Percentiles rank a stretch among this genome's conserved stretches.
phyloP scores from a whole-genome alignment of 352 stramenopile genomes.

The Globisporangium viniferum region DNA sequence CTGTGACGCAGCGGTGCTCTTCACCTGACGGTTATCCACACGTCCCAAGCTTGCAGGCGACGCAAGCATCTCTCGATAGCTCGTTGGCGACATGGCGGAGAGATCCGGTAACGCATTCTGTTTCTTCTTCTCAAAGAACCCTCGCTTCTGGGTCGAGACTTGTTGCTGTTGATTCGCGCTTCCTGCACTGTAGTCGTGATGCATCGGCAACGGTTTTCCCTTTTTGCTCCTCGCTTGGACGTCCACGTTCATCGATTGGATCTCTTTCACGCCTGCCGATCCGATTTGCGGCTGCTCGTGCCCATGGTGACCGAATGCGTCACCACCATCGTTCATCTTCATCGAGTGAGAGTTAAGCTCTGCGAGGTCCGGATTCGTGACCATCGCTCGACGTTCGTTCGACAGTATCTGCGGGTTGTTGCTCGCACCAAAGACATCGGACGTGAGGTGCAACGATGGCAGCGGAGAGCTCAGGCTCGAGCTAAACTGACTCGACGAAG shows the following conservation, averaged over 20 bases:
- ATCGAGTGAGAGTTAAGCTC: slow-evolving; percentile 73
- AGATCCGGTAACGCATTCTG: background rate
- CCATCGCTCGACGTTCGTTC: slow-evolving; percentile 3
- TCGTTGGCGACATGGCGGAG: slow-evolving; percentile 9
- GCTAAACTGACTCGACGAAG: slow-evolving; percentile 21
- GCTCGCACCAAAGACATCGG: slow-evolving; percentile 19
- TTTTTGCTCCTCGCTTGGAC: slow-evolving; percentile 27
- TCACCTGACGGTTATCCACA: background rate
- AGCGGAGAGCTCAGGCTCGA: slow-evolving; percentile 26
- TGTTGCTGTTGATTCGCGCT: slow-evolving; percentile 11
- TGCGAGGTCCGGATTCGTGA: slow-evolving; percentile 48
- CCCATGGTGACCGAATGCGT: background rate
- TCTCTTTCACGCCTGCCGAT: slow-evolving; percentile 3
- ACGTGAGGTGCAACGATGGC: slow-evolving; percentile 24
- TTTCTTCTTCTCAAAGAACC: slow-evolving; percentile 18
- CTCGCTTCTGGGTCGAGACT: slow-evolving; percentile 18
- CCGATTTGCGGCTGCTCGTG: background rate
- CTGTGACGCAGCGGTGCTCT: background rate
- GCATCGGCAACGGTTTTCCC: slow-evolving; percentile 3
- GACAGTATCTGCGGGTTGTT: slow-evolving; percentile 7
- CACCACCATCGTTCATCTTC: slow-evolving; percentile 34
- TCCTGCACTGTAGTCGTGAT: background rate
- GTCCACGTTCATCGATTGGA: slow-evolving; percentile 25
- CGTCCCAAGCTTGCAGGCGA: slow-evolving; percentile 9
- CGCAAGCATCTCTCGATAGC: slow-evolving; percentile 8